phyloP scores from a whole-genome alignment of 2,329 filamentous ascomycete species.

The Alternaria angustiovoidea region DNA sequence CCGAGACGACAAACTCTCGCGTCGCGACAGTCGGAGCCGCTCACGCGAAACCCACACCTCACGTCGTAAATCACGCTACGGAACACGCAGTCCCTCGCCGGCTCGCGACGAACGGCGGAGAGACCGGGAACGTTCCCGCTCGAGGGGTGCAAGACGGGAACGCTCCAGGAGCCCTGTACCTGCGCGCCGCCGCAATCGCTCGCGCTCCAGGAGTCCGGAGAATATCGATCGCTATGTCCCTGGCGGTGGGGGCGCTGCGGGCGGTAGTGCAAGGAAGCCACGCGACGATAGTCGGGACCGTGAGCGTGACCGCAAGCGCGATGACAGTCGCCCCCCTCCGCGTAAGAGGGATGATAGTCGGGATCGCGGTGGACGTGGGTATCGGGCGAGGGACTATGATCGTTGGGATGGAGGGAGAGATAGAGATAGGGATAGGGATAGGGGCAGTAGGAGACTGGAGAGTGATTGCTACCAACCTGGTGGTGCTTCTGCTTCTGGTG shows the following conservation, averaged over 20 bases:
- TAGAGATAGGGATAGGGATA: slow-evolving; percentile 28
- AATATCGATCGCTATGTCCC: slow-evolving; percentile 51
- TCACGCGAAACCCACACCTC: slow-evolving; percentile 41
- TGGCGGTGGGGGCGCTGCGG: slow-evolving; percentile 16
- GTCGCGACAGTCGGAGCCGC: slow-evolving; percentile 41
- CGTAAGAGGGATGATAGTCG: slow-evolving; percentile 46
- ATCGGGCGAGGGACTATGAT: slow-evolving; percentile 54
- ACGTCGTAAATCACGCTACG: slow-evolving; percentile 40
- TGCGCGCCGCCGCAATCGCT: slow-evolving; percentile 29
- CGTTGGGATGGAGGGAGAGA: slow-evolving; percentile 40
- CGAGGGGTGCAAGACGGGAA: slow-evolving; percentile 25
- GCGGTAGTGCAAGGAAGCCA: slow-evolving; percentile 35
- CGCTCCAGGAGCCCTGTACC: slow-evolving; percentile 29
- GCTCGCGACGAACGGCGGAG: slow-evolving; percentile 31
- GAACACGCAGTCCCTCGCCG: slow-evolving; percentile 39
- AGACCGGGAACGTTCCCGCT: slow-evolving; percentile 36
- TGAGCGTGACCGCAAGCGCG: slow-evolving; percentile 30
- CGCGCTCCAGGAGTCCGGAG: slow-evolving; percentile 44
- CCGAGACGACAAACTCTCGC: slow-evolving; percentile 26
- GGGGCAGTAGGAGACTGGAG: slow-evolving; percentile 36
- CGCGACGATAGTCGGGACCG: slow-evolving; percentile 27
- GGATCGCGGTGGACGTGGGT: slow-evolving; percentile 45
- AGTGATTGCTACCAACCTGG: slow-evolving; percentile 45
- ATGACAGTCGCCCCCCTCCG: slow-evolving; percentile 15
- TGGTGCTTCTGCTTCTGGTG: slow-evolving; percentile 8